Conservation (phyloP, 495 filamentous ascomycete species). For the Penicillium crystallinum region DNA sequence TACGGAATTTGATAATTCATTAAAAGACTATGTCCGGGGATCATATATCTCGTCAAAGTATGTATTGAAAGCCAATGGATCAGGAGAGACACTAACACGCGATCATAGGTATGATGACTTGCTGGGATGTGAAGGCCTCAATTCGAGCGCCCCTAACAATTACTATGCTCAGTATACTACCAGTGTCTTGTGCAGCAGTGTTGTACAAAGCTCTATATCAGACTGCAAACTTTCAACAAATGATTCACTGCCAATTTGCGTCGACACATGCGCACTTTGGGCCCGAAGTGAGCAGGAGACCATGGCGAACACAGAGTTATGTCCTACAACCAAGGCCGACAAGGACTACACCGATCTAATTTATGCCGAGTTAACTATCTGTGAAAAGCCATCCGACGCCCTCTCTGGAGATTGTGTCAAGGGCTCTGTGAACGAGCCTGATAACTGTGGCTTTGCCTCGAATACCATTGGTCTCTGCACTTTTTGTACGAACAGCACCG, state of each 20-base stretch:
- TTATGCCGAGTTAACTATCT: slow-evolving; percentile 88
- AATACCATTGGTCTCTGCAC: slow-evolving; percentile 83
- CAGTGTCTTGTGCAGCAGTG: slow-evolving; percentile 87
- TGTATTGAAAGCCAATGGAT: slow-evolving; percentile 16
- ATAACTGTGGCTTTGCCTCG: slow-evolving; percentile 79
- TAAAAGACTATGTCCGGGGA: slow-evolving; percentile 68
- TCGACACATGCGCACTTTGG: slow-evolving; percentile 76
- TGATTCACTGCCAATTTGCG: slow-evolving; percentile 75
- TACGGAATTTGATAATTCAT: slow-evolving; percentile 70
- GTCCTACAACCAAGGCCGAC: slow-evolving; percentile 56
- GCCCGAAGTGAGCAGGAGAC: slow-evolving; percentile 86
- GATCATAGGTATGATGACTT: slow-evolving; percentile 38
- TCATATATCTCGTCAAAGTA: slow-evolving; percentile 74
- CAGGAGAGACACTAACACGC: slow-evolving; percentile 13
- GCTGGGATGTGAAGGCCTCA: slow-evolving; percentile 76
- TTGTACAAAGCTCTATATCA: slow-evolving; percentile 85
- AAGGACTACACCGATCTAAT: slow-evolving; percentile 68
- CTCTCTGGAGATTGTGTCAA: slow-evolving; percentile 69
- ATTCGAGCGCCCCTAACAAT: slow-evolving; percentile 72
- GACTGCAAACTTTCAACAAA: slow-evolving; percentile 59
- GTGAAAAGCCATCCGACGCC: slow-evolving; percentile 73
- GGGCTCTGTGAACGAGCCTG: slow-evolving; percentile 72
- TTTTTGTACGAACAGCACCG: slow-evolving; percentile 86
- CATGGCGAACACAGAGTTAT: slow-evolving; percentile 66
- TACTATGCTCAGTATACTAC: slow-evolving; percentile 93